These are phyloP conservation scores for Blastobotrys chiropterorum DNA, from an alignment of 805 yeast genomes.

Conservation along the genomic window DNA sequence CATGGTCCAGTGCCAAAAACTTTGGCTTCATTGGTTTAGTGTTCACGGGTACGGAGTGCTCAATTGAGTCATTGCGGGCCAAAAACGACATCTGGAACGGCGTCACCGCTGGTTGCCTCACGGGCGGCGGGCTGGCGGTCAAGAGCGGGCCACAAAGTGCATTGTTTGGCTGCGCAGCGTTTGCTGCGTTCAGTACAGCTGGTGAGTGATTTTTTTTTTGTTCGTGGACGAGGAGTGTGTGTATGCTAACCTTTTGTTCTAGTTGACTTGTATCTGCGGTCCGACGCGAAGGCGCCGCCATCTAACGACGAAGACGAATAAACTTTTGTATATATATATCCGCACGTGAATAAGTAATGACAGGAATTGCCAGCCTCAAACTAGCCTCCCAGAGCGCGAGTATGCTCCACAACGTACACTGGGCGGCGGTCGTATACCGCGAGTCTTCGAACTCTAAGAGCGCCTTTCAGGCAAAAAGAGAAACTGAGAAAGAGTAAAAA, in stretches of 20 bases:
- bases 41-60: conserved; percentile 88
- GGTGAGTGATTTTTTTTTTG: conserved; percentile 5
- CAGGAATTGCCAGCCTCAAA: conserved; percentile 2
- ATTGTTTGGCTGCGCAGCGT: conserved; percentile 89
- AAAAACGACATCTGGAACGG: conserved; percentile 92
- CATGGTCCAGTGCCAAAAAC: conserved; percentile 86
- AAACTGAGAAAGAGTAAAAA: too few species aligned
- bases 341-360: too few species aligned
- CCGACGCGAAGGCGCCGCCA: conserved; percentile 81
- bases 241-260: background rate
- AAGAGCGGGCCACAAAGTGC: conserved; percentile 95
- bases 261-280: conserved; percentile 75
- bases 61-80: conserved; percentile 77
- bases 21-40: conserved; percentile 91
- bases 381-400: too few species aligned
- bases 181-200: conserved; percentile 77
- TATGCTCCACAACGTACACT: too few species aligned
- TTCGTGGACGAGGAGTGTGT: background rate
- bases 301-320: conserved; percentile 69
- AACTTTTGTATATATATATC: background rate
- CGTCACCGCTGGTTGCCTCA: conserved; percentile 86
- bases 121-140: conserved; percentile 93
- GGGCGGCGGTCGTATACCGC: too few species aligned
- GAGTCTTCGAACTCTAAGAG: too few species aligned
- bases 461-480: too few species aligned